These are phyloP conservation scores for Periglandula ipomoeae DNA, from an alignment of 2,329 filamentous ascomycete genomes.

Conservation along the genomic window DNA sequence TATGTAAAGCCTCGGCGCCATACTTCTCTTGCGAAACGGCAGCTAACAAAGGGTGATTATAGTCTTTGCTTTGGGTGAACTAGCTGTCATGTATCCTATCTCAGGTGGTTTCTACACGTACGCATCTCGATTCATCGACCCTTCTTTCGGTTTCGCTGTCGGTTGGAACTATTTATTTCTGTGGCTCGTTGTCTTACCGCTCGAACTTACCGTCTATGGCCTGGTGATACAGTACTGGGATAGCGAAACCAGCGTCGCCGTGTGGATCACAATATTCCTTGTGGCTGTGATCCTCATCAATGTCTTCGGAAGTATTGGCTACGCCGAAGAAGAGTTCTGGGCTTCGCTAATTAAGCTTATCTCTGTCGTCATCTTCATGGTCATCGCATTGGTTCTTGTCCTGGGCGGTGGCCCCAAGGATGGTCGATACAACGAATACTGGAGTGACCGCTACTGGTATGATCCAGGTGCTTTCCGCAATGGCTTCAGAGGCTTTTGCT, in stretches of 20 bases:
- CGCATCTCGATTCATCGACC: constrained; percentile 51
- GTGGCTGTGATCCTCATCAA: constrained; percentile 40
- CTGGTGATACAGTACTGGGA: constrained; percentile 46
- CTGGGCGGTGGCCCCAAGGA: constrained; percentile 45
- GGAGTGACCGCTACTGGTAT: constrained; percentile 34
- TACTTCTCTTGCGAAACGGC: neutral
- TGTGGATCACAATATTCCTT: constrained; percentile 47
- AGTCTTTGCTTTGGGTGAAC: constrained; percentile 51
- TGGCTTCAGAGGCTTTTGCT: constrained; percentile 61
- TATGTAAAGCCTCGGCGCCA: constrained; percentile 14
- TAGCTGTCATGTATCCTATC: constrained; percentile 53
- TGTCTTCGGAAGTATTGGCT: constrained; percentile 45
- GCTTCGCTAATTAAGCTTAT: constrained; percentile 46
- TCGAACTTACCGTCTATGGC: constrained; percentile 41
- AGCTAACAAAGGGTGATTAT: neutral
- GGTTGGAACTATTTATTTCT: constrained; percentile 37
- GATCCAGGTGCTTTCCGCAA: constrained; percentile 50
- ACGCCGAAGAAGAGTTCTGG: constrained; percentile 47
- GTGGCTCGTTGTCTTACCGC: constrained; percentile 40
- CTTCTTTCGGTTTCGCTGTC: constrained; percentile 49
- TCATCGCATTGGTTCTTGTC: constrained; percentile 48
- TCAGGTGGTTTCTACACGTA: constrained; percentile 56
- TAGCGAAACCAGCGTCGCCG: constrained; percentile 31
- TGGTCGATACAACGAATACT: constrained; percentile 31
- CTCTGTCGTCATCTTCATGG: constrained; percentile 52